Evolutionary conservation across 2,329 filamentous ascomycete species (phyloP).

Genomic region (Nemania bipapillata): DNA sequence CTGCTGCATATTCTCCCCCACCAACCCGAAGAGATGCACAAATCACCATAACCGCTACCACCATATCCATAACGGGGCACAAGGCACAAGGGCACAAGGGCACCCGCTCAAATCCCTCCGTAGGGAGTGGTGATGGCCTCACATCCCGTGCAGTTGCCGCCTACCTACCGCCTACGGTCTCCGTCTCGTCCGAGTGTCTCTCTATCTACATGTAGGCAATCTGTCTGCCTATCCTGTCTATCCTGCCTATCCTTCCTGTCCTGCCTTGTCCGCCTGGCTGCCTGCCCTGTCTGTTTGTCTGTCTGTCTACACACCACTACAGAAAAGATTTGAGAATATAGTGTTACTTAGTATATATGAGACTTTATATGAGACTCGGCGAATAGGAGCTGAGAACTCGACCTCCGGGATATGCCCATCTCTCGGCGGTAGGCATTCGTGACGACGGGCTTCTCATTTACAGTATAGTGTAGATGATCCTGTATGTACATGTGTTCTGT

Average conservation of each 20-base stretch:
- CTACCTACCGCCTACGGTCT: constrained; percentile 19
- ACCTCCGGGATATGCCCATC: neutral
- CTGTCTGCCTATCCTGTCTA: too few relatives aligned
- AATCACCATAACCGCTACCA: constrained; percentile 22
- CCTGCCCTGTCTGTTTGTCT: constrained; percentile 14
- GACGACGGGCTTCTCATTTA: constrained; percentile 5
- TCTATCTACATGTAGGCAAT: too few relatives aligned
- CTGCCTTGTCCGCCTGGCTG: too few relatives aligned
- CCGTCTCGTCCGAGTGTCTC: constrained; percentile 15
- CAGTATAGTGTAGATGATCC: neutral
- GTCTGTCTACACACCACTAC: constrained; percentile 14
- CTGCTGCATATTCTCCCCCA: constrained; percentile 40
- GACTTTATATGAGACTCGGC: neutral
- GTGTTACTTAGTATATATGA: neutral
- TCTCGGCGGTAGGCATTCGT: neutral
- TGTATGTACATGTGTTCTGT: too few relatives aligned
- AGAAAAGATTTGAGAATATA: constrained; percentile 7
- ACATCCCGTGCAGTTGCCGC: constrained; percentile 35
- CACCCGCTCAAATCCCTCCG: constrained; percentile 39
- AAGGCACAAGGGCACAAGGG: too few relatives aligned
- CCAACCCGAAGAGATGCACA: constrained; percentile 38
- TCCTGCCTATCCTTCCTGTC: too few relatives aligned
- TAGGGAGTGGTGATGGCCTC: constrained; percentile 42
- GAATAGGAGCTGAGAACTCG: neutral
- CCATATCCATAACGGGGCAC: constrained; percentile 37